phyloP scores from a whole-genome alignment of 257 asterid species.

The Solanum raphanifolium region DNA sequence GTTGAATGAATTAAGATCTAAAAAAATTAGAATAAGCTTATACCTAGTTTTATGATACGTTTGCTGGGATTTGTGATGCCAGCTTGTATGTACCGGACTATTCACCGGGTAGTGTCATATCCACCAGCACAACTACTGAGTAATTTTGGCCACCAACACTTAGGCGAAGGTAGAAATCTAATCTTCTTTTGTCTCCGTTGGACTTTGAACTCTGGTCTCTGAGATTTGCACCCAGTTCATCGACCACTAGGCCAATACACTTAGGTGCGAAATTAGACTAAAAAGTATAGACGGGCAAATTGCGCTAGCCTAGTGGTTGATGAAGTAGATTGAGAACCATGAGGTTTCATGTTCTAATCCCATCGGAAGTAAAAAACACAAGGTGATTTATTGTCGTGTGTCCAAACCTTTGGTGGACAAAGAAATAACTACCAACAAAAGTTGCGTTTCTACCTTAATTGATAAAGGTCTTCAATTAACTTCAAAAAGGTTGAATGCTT shows the following conservation, averaged over 20 bases:
- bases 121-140: neutral
- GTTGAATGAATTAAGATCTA: neutral
- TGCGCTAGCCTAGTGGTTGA: neutral
- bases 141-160: neutral
- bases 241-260: neutral
- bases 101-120: neutral
- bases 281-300: neutral
- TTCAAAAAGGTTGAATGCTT: neutral
- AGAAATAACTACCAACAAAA: neutral
- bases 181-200: neutral
- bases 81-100: neutral
- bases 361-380: neutral
- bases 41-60: neutral
- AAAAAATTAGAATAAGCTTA: neutral
- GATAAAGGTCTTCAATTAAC: neutral
- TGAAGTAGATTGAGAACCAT: neutral
- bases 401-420: neutral
- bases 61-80: neutral
- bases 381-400: neutral
- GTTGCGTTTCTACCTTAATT: neutral
- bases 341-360: neutral
- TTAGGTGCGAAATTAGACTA: neutral
- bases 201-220: neutral
- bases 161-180: neutral
- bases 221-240: neutral